Evolutionary conservation across 1,284 basidiomycete species (phyloP).

Genomic region (Ustilago hordei): DNA sequence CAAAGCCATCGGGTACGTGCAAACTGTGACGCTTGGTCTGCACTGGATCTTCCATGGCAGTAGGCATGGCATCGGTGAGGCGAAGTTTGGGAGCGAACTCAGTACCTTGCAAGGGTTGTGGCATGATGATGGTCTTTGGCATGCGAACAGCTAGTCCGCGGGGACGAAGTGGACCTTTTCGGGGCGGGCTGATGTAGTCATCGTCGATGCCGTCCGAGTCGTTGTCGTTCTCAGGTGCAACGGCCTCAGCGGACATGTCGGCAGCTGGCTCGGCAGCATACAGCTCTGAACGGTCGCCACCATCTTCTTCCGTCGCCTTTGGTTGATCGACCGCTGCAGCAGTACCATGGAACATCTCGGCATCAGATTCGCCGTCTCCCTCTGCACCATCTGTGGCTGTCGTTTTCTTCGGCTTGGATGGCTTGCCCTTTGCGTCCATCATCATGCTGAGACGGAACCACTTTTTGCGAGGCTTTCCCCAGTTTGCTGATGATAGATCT

Average conservation of each 20-base stretch:
- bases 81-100: constrained; percentile 45
- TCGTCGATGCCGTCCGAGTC: constrained; percentile 53
- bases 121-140: constrained; percentile 58
- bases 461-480: constrained; percentile 57
- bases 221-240: not conserved
- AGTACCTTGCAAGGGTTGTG: constrained; percentile 54
- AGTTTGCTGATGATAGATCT: constrained; percentile 50
- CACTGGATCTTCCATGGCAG: not conserved
- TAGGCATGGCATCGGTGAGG: constrained; percentile 21
- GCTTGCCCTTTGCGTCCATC: constrained; percentile 42
- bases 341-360: constrained; percentile 20
- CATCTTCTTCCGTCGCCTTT: not conserved
- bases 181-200: constrained; percentile 54
- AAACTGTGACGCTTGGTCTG: constrained; percentile 40
- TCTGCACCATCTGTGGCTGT: constrained; percentile 18
- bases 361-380: constrained; percentile 41
- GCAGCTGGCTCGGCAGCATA: constrained; percentile 36
- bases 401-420: constrained; percentile 23
- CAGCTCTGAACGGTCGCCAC: constrained; percentile 18
- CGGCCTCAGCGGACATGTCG: constrained; percentile 12
- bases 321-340: constrained; percentile 7
- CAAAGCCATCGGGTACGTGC: constrained; percentile 62
- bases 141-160: constrained; percentile 50
- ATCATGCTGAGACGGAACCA: constrained; percentile 55
- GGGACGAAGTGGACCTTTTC: constrained; percentile 57